Conservation (phyloP, 805 yeast species). For the Wickerhamomyces bovis region DNA sequence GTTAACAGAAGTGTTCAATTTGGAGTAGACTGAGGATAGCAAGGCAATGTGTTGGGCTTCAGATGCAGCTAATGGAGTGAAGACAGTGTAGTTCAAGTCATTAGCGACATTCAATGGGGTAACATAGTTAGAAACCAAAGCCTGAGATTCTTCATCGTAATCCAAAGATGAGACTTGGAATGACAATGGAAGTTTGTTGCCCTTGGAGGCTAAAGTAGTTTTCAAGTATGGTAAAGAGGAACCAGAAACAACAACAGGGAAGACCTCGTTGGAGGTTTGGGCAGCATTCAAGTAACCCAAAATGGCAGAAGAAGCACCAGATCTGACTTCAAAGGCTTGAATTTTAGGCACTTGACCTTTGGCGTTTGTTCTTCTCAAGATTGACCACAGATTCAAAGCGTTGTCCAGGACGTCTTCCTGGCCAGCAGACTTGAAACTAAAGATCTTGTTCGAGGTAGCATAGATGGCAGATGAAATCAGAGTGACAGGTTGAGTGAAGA, state of each 20-base stretch:
- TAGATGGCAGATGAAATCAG: conserved; percentile 51
- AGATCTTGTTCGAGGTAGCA: conserved; percentile 43
- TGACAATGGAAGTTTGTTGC: conserved; percentile 45
- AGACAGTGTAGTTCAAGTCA: conserved; percentile 56
- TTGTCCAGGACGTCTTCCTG: conserved; percentile 54
- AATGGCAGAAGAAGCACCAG: conserved; percentile 78
- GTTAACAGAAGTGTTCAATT: conserved; percentile 51
- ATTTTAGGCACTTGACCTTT: conserved; percentile 55
- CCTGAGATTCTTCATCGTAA: conserved; percentile 47
- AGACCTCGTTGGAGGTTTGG: conserved; percentile 27
- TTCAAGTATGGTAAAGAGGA: conserved; percentile 65
- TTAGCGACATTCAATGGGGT: conserved; percentile 58
- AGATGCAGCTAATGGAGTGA: conserved; percentile 54
- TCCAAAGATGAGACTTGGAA: conserved; percentile 75
- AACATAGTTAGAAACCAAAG: conserved; percentile 59
- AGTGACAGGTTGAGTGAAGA: conserved; percentile 49
- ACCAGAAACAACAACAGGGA: conserved; percentile 54
- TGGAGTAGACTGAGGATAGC: conserved; percentile 58
- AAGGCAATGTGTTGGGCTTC: conserved; percentile 68
- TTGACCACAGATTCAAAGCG: conserved; percentile 56
- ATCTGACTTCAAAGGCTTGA: conserved; percentile 59
- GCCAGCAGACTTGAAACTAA: conserved; percentile 66
- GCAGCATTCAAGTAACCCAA: conserved; percentile 53
- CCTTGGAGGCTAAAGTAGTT: conserved; percentile 40
- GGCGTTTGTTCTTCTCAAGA: conserved; percentile 43